Base-by-base conservation (phyloP, 345 rosid species). In the Atalantia buxifolia region DNA sequence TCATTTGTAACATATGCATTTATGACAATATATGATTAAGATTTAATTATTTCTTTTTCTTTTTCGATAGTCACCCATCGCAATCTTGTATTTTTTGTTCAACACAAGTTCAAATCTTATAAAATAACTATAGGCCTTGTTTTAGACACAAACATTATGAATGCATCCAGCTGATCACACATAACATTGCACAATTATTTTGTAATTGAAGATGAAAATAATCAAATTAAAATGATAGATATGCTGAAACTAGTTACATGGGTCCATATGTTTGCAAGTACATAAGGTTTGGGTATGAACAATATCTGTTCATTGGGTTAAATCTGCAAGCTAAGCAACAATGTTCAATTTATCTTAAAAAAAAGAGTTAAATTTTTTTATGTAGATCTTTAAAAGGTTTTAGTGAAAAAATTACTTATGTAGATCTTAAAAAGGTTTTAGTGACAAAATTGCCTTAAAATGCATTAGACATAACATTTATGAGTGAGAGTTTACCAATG, bases 401-500 rank as follows among this genome's bases (percentile, higher is more conserved):
- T 1, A 30, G 2, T 30, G 31, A 30, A 1, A 30, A 30, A 30
- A 30, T 30, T 2, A 30, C 31, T 19, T 19, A 59, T 59, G 27
- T n/a, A 1, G 6, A 63, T 24, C 9, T 35, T 35, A 7, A 18
- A 72, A 36, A 31, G 6, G 57, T 35, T 24, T 27, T 9, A 36
- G 22, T 21, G 21, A 55, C 14, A 61, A 9, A 7, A 36, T 30
- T 42, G 21, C 27, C 57, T 5, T 42, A 40, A 42, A 42, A 38
- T 74, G 21, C 14, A 31, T 40, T 4, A 27, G 16, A 42, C 48
- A 35, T 13, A 40, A 35, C 63, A 22, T 57, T 72, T n/a, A 60
- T 40, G 2, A 38, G 2, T 9, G 69, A 25, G 62, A 36, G 64
- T 76, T 77, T 89, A 90, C 94, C 94, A 90, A 77, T 90, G 94